Evolutionary conservation across 345 rosid species (phyloP), one percentile per base, ranked within the genome.

Genomic region (Rubroshorea leprosula): DNA sequence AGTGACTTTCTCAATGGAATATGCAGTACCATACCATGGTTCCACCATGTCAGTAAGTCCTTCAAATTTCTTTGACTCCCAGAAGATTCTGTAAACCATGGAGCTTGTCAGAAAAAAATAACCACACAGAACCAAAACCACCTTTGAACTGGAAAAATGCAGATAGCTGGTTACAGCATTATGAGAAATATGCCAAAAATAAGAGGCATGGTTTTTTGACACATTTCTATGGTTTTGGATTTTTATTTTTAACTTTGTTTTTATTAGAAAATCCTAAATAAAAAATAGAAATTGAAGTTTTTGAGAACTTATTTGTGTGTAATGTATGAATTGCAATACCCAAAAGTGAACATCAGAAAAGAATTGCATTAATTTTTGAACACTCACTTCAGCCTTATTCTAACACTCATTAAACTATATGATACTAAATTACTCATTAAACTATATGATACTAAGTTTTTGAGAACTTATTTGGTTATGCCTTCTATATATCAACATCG

Each of bases 1-100:
- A 2, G 64, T 70, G 66, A 86, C 73, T 73, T 74, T 79, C 76
- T 84, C 92, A 47, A 84, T 55, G 54, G 84, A 78, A 72, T 88
- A 86, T 55, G 90, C 77, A 49, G 98, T 92, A 64, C 81, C 80
- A 76, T 92, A 92, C 95, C 95, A 92, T 24, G 96, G 98, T 75
- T 92, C 96, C 41, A 59, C 76, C 86, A 62, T 80, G 57, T 81
- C 78, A 51, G 93, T 81, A 41, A 68, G 70, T 59, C 87, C 96
- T 76, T 92, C 95, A 81, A 92, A 92, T 48, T 78, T 81, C 80
- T 92, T 83, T 12, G 98, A 92, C 63, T 80, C 89, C 95, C 98
- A 92, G 54, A 89, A 79, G 69, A 92, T 84, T 70, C 98, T 92
- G 77, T 60, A 49, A 64, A 68, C 69, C 43, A 66, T 45, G 65